phyloP scores from a whole-genome alignment of 2,329 filamentous ascomycete species.

The Aspergillus carbonarius region DNA sequence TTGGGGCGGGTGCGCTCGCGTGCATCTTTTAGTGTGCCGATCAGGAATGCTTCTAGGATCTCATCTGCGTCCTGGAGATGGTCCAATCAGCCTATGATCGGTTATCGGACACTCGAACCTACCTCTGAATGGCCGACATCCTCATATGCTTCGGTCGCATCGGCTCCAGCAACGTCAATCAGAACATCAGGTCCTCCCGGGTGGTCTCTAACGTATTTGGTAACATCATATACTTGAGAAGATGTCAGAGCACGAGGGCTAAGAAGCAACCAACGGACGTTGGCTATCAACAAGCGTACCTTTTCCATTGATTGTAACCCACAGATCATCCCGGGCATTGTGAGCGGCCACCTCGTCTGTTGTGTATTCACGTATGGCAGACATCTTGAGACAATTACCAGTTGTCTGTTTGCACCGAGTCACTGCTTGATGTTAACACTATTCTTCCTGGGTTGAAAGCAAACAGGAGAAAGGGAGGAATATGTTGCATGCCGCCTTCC shows the following conservation, averaged over 20 bases:
- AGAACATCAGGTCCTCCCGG: slow-evolving; percentile 49
- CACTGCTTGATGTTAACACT: no score
- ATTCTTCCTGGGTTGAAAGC: no score
- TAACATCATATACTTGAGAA: slow-evolving; percentile 56
- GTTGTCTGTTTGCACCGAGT: no score
- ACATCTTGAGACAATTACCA: slow-evolving; percentile 10
- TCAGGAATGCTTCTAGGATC: slow-evolving; percentile 37
- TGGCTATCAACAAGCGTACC: slow-evolving; percentile 33
- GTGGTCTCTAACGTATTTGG: slow-evolving; percentile 59
- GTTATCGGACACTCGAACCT: no score
- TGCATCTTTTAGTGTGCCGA: slow-evolving; percentile 37
- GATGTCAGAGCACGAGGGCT: no score
- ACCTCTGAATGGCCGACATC: slow-evolving; percentile 45
- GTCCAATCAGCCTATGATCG: no score
- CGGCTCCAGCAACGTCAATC: slow-evolving; percentile 42
- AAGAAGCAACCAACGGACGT: background rate
- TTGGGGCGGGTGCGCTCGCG: slow-evolving; percentile 17
- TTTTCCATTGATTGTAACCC: slow-evolving; percentile 59
- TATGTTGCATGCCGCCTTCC: no score
- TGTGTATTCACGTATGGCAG: slow-evolving; percentile 18
- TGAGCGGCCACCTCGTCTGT: slow-evolving; percentile 49
- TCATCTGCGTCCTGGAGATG: slow-evolving; percentile 41
- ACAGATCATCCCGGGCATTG: slow-evolving; percentile 49
- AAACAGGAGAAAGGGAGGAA: no score
- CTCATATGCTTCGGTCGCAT: slow-evolving; percentile 46